phyloP scores from a whole-genome alignment of 495 filamentous ascomycete species.

The Monascus purpureus region DNA sequence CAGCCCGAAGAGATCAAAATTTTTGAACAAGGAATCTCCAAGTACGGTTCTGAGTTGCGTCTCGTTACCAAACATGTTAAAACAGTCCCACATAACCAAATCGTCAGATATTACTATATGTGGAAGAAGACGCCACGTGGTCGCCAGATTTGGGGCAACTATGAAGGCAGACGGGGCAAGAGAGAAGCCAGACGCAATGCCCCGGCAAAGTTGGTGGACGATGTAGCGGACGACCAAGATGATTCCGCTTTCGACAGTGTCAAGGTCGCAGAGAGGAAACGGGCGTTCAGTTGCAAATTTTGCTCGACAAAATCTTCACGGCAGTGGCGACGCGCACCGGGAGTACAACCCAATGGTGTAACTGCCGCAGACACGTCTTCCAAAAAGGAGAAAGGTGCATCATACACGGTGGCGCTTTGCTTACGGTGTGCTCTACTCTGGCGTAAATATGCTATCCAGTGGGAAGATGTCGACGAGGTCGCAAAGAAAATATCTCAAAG shows the following conservation, averaged over 20 bases:
- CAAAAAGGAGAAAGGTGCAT: conserved; percentile 60
- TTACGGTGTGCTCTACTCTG: conserved; percentile 80
- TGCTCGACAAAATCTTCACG: conserved; percentile 64
- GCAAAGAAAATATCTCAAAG: conserved; percentile 74
- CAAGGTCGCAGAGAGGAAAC: conserved; percentile 67
- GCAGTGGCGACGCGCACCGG: conserved; percentile 86
- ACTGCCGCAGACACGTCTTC: conserved; percentile 51
- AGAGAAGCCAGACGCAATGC: conserved; percentile 53
- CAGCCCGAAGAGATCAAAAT: conserved; percentile 65
- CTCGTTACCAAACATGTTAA: conserved; percentile 67
- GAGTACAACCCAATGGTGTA: conserved; percentile 53
- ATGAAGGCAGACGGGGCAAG: conserved; percentile 71
- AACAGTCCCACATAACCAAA: conserved; percentile 56
- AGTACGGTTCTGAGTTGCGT: conserved; percentile 82
- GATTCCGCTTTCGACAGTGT: conserved; percentile 92
- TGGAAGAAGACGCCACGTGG: conserved; percentile 94
- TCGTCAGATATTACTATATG: conserved; percentile 88
- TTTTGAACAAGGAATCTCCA: conserved; percentile 85
- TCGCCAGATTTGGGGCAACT: conserved; percentile 77
- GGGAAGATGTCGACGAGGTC: conserved; percentile 89
- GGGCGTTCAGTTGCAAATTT: conserved; percentile 89
- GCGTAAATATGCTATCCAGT: conserved; percentile 90
- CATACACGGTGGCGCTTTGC: conserved; percentile 74
- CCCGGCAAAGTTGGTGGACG: conserved; percentile 66
- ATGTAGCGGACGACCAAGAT: conserved; percentile 84